phyloP scores from a whole-genome alignment of 1,284 basidiomycete species.

The Wallemia mellicola region DNA sequence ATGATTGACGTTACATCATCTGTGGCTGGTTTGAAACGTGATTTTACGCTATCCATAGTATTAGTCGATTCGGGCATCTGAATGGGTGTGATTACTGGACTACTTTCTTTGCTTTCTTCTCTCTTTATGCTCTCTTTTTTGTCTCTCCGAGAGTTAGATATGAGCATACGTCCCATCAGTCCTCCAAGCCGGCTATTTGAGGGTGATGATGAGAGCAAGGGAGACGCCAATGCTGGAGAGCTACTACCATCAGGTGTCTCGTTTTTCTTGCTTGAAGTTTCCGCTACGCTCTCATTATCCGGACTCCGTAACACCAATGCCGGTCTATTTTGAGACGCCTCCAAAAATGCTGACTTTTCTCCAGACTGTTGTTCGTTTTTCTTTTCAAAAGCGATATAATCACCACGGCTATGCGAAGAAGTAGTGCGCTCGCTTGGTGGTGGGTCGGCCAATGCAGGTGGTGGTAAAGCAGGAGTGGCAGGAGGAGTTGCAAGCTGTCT shows the following conservation, averaged over 20 bases:
- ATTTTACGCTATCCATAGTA: constrained; percentile 2
- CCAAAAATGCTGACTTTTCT: no score
- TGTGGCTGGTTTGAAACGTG: constrained; percentile 30
- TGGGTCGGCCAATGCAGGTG: constrained; percentile 5
- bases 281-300: no score
- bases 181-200: constrained; percentile 3
- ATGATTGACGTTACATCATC: constrained; percentile 41
- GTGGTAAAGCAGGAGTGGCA: constrained; percentile 22
- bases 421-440: background rate
- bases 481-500: constrained; percentile 36
- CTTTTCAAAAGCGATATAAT: constrained; percentile 1
- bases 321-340: no score
- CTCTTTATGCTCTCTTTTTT: background rate
- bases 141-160: background rate
- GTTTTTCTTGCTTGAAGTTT: background rate
- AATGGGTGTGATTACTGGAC: background rate
- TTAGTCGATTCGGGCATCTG: background rate
- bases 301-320: no score
- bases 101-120: constrained; percentile 1
- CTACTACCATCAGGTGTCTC: background rate
- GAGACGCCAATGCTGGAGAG: background rate
- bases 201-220: constrained; percentile 2
- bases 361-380: background rate
- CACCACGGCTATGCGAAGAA: background rate
- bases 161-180: constrained; percentile 6